Evolutionary conservation across 352 stramenopile genomes (phyloP), one percentile per base, ranked within the genome.

Genomic region (Paralagenidium karlingii): DNA sequence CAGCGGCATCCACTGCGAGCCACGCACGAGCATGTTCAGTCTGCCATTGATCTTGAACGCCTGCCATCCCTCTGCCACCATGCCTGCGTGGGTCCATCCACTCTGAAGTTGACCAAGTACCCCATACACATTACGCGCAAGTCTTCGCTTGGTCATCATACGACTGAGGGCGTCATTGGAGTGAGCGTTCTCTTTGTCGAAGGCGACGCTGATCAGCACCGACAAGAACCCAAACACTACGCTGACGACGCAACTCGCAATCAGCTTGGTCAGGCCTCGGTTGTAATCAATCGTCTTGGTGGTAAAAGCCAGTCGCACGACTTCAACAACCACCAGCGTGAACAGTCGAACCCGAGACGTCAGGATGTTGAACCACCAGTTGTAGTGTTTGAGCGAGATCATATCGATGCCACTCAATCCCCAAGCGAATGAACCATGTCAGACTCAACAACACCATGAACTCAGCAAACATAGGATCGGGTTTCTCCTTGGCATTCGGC

Each of bases 61-160:
- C 15, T 63, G 34, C 46, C 57, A 67, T 22, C 53, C 49, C 43
- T 67, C 57, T 19, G 58, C 39, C 3, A 63, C 42, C 28, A 67
- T 27, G 0, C 42, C 57, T 7, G 45, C 46, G 12, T 63, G 24
- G 13, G 57, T 56, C 57, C 53, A 67, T 10, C 53, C 53, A n/a
- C 46, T 42, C 29, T 33, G 34, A 0, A 26, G 43, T 15, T 51
- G 61, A 1, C 49, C 57, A 12, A 63, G 11, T 15, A 66, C 20
- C 0, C 53, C 49, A 26, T 58, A 43, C 29, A 51, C 49, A 26
- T 63, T 67, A 15, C 60, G 32, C 4, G 49, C 38, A 49, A 63
- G 48, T 10, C 26, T 25, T 32, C 63, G 42, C 19, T 53, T 47
- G n/a, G n/a, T n/a, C n/a, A n/a, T n/a, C n/a, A n/a, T n/a, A n/a